Evolutionary conservation across 2,329 filamentous ascomycete species (phyloP).

Genomic region (Delphinella strobiligena): DNA sequence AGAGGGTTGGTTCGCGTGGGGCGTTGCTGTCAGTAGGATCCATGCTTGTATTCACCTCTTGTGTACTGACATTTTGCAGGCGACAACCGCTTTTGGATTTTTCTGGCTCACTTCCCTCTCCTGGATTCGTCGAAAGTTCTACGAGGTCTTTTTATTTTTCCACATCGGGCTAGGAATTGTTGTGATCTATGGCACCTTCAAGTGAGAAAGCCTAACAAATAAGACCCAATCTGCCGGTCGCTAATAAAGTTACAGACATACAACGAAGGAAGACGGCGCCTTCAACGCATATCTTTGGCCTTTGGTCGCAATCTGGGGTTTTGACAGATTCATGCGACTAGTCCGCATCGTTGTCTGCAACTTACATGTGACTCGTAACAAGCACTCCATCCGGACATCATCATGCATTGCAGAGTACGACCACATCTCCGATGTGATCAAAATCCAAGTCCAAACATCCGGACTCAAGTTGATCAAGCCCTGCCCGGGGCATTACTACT

Average conservation of each 20-base stretch:
- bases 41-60: background rate
- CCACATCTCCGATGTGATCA: slow-evolving; percentile 32
- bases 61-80: slow-evolving; percentile 7
- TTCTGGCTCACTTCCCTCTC: slow-evolving; percentile 38
- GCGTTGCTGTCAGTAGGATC: background rate
- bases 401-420: slow-evolving; percentile 31
- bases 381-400: slow-evolving; percentile 11
- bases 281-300: slow-evolving; percentile 38
- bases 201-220: background rate
- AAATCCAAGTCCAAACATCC: slow-evolving; percentile 31
- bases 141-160: slow-evolving; percentile 38
- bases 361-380: slow-evolving; percentile 18
- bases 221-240: background rate
- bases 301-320: slow-evolving; percentile 36
- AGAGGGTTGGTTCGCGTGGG: slow-evolving; percentile 2
- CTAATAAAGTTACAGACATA: background rate
- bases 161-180: slow-evolving; percentile 43
- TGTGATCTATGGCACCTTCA: slow-evolving; percentile 1
- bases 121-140: slow-evolving; percentile 40
- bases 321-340: slow-evolving; percentile 37
- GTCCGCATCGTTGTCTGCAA: slow-evolving; percentile 34
- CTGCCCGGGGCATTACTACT: slow-evolving; percentile 27
- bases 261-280: background rate
- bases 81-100: slow-evolving; percentile 32
- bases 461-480: slow-evolving; percentile 17